Evolutionary conservation across 805 yeast species (phyloP).

Genomic region (Lipomyces anomalus): DNA sequence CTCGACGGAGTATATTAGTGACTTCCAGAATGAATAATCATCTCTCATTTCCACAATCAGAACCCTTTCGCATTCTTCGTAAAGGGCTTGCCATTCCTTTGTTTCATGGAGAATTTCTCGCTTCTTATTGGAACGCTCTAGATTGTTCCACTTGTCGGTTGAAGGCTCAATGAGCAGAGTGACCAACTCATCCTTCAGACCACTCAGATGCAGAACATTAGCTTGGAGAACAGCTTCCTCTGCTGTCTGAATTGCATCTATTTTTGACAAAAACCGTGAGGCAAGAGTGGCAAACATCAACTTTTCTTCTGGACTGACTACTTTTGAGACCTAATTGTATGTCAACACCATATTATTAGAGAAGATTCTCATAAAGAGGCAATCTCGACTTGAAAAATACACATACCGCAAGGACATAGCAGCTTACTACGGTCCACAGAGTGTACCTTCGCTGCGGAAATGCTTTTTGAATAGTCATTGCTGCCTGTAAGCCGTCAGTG

Average conservation of each 20-base stretch:
- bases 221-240: constrained; percentile 65
- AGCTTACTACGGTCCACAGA: constrained; percentile 14
- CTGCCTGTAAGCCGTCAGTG: constrained; percentile 4
- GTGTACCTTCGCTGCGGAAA: constrained; percentile 12
- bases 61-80: constrained; percentile 37
- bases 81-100: constrained; percentile 43
- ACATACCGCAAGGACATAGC: constrained; percentile 27
- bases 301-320: constrained; percentile 42
- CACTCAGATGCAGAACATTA: constrained; percentile 37
- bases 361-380: too few relatives aligned
- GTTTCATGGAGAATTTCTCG: constrained; percentile 40
- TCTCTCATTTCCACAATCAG: constrained; percentile 48
- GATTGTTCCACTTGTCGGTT: constrained; percentile 38
- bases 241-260: constrained; percentile 48
- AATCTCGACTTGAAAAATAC: too few relatives aligned
- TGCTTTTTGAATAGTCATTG: constrained; percentile 22
- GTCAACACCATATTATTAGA: too few relatives aligned
- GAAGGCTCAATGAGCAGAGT: constrained; percentile 26
- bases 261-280: constrained; percentile 47
- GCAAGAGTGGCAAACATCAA: constrained; percentile 58
- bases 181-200: constrained; percentile 37
- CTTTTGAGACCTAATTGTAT: too few relatives aligned
- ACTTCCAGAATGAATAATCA: constrained; percentile 73
- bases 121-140: constrained; percentile 50
- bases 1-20: constrained; percentile 44